These are phyloP conservation scores for Combretum micranthum DNA, from an alignment of 345 rosid genomes.

Conservation along the genomic window DNA sequence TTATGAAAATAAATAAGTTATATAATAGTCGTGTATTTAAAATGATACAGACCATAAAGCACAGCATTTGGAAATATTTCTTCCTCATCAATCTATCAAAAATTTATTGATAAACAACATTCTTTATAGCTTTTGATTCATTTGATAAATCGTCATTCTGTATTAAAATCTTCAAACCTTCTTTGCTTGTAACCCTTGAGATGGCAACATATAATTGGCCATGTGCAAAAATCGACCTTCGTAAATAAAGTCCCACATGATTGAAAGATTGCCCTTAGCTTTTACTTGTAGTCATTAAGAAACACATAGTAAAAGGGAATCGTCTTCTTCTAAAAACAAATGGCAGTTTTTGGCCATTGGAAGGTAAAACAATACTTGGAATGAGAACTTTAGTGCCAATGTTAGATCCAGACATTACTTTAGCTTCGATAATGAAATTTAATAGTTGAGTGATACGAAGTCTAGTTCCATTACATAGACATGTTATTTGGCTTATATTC, in stretches of 20 bases:
- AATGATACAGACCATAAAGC: no score
- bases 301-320: background rate
- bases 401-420: background rate
- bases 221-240: no score
- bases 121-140: no score
- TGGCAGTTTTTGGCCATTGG: background rate
- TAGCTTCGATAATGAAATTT: background rate
- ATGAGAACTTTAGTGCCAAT: background rate
- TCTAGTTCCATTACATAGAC: slow-evolving; percentile 6
- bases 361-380: background rate
- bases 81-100: no score
- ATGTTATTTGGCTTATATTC: background rate
- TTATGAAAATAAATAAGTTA: no score
- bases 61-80: no score
- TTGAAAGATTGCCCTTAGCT: background rate
- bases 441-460: background rate
- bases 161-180: no score
- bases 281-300: background rate
- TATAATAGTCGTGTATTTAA: no score
- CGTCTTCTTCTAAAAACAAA: background rate
- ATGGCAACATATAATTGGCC: no score
- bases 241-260: background rate
- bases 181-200: no score
- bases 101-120: no score
- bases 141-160: no score